These are phyloP conservation scores for Annulohypoxylon nitens DNA, from an alignment of 495 filamentous ascomycete species.

Conservation along the genomic window DNA sequence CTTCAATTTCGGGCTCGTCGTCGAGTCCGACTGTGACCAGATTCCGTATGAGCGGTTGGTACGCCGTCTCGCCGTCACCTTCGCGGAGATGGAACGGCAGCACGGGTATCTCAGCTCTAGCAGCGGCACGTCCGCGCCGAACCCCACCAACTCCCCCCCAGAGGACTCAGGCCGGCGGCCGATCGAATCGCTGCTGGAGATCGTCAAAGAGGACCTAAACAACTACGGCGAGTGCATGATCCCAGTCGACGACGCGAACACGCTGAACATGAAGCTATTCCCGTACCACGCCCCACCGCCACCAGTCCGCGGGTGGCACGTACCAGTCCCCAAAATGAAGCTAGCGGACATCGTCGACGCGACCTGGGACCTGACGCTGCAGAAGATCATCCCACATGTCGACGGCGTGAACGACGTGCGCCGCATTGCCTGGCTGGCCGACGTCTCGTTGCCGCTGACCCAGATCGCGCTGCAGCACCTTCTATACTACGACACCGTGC, in stretches of 20 bases:
- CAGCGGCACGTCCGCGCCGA: constrained; percentile 58
- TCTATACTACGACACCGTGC: constrained; percentile 87
- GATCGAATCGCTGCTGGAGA: constrained; percentile 87
- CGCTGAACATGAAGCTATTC: constrained; percentile 96
- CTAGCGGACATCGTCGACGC: constrained; percentile 78
- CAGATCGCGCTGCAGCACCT: constrained; percentile 88
- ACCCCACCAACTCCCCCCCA: constrained; percentile 27
- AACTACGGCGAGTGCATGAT: constrained; percentile 99
- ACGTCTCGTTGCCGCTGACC: constrained; percentile 85
- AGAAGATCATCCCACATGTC: constrained; percentile 83
- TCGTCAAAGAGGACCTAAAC: constrained; percentile 93
- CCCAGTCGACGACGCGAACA: constrained; percentile 92
- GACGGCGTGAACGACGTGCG: constrained; percentile 90
- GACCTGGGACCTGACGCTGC: constrained; percentile 92
- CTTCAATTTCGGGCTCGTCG: constrained; percentile 94
- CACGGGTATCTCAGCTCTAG: constrained; percentile 76
- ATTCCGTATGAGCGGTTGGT: constrained; percentile 83
- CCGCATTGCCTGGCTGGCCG: constrained; percentile 83
- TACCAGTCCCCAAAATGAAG: constrained; percentile 88
- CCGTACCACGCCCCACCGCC: constrained; percentile 83
- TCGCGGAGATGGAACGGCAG: constrained; percentile 90
- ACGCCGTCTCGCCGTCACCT: constrained; percentile 82
- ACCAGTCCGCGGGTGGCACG: constrained; percentile 84
- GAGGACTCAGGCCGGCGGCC: constrained; percentile 65
- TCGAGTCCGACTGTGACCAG: constrained; percentile 73